Evolutionary conservation across 1,284 basidiomycete genomes (phyloP).

Genomic region (Melampsora americana): DNA sequence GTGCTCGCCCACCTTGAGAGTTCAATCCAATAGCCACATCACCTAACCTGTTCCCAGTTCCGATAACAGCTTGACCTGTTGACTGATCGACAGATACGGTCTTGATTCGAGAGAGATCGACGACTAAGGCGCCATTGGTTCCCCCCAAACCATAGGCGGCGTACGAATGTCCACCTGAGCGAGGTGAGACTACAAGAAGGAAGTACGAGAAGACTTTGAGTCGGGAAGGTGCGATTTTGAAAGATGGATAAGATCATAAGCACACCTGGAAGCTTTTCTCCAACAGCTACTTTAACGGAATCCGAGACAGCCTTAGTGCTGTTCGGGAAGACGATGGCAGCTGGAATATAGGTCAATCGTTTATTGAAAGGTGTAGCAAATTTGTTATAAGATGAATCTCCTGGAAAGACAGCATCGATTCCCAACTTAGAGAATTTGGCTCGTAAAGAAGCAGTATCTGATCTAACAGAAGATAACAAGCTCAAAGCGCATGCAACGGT

Average conservation of each 20-base stretch:
- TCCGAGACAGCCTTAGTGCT: constrained; percentile 8
- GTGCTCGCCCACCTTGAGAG: constrained; percentile 49
- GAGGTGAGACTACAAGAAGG: constrained; percentile 17
- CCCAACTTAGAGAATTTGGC: constrained; percentile 9
- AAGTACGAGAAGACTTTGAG: not conserved
- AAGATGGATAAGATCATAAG: not conserved
- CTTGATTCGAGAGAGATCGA: constrained; percentile 15
- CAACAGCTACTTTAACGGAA: constrained; percentile 9
- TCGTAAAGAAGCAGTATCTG: constrained; percentile 19
- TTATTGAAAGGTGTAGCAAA: constrained; percentile 24
- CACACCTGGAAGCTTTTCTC: constrained; percentile 22
- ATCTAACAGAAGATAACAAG: not conserved
- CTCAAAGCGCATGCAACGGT: too few relatives aligned
- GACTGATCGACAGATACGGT: constrained; percentile 8
- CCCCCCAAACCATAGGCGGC: constrained; percentile 33
- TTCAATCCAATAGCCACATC: constrained; percentile 54
- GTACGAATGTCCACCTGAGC: constrained; percentile 36
- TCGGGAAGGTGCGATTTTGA: not conserved
- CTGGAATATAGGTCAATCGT: constrained; percentile 18
- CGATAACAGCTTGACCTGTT: constrained; percentile 49
- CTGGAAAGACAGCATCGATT: constrained; percentile 38
- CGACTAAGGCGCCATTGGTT: constrained; percentile 14
- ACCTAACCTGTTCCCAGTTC: constrained; percentile 52
- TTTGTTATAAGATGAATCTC: constrained; percentile 24
- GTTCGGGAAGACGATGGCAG: constrained; percentile 23